Conservation (phyloP, 768 basidiomycete genomes). For the Hysterangium stoloniferum region DNA sequence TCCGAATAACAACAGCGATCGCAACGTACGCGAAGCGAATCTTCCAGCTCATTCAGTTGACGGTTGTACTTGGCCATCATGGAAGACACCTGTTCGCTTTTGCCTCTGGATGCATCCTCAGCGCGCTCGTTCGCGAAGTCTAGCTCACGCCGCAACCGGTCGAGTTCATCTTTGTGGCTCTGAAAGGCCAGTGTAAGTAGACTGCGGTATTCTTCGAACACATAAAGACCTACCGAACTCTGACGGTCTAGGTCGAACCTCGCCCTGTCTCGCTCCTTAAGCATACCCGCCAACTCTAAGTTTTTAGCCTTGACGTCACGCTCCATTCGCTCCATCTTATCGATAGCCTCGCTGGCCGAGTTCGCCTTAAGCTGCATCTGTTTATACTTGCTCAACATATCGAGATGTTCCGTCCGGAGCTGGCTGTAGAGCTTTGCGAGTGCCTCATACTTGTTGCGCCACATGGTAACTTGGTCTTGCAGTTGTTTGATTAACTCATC, state of each 20-base stretch:
- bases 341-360: constrained; percentile 95
- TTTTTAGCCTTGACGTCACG: constrained; percentile 98
- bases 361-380: constrained; percentile 96
- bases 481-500: constrained; percentile 94
- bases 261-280: constrained; percentile 92
- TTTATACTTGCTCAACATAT: constrained; percentile 96
- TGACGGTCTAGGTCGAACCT: constrained; percentile 91
- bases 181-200: constrained; percentile 12
- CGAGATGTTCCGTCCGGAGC: constrained; percentile 92
- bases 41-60: constrained; percentile 93
- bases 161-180: constrained; percentile 92
- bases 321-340: constrained; percentile 99
- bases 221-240: background rate
- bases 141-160: constrained; percentile 85
- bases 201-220: background rate
- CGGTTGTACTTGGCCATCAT: constrained; percentile 92
- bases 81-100: constrained; percentile 85
- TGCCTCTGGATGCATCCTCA: constrained; percentile 84
- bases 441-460: constrained; percentile 99
- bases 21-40: constrained; percentile 71
- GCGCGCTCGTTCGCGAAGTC: constrained; percentile 97
- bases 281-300: constrained; percentile 96
- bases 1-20: background rate
- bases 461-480: constrained; percentile 92
- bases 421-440: constrained; percentile 98